These are phyloP conservation scores for Debaryomyces castellii DNA, from an alignment of 805 yeast species.

Conservation along the genomic window DNA sequence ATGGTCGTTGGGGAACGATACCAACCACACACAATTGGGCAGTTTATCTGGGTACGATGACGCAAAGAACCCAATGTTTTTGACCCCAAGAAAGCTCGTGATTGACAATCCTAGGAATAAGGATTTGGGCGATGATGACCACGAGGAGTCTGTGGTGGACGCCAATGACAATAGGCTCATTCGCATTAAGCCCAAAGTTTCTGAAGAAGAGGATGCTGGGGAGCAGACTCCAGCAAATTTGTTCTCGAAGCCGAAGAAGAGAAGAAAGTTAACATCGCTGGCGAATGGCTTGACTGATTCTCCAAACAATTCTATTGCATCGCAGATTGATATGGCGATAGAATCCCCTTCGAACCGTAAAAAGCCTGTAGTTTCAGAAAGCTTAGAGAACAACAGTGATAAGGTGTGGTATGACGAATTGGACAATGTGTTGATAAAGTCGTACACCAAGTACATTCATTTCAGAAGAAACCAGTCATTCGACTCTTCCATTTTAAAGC, in stretches of 20 bases:
- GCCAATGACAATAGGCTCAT: slow-evolving; percentile 6
- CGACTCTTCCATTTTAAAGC: slow-evolving; percentile 23
- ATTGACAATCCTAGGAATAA: slow-evolving; percentile 1
- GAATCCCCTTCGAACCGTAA: slow-evolving; percentile 23
- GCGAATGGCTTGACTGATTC: slow-evolving; percentile 19
- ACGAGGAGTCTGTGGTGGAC: not conserved
- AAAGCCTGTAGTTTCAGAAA: slow-evolving; percentile 2
- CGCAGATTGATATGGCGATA: slow-evolving; percentile 29
- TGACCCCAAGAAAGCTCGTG: slow-evolving; percentile 34
- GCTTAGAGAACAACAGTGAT: slow-evolving; percentile 12
- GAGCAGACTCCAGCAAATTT: not conserved
- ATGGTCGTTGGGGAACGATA: slow-evolving; percentile 30
- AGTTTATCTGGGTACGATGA: slow-evolving; percentile 26
- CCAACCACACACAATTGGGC: slow-evolving; percentile 8
- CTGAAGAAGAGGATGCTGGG: not conserved
- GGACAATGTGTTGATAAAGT: slow-evolving; percentile 34
- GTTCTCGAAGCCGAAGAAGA: slow-evolving; percentile 6
- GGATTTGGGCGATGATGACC: not conserved
- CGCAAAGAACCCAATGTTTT: slow-evolving; percentile 15
- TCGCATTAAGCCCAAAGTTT: slow-evolving; percentile 7
- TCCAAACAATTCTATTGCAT: slow-evolving; percentile 37
- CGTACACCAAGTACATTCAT: slow-evolving; percentile 32
- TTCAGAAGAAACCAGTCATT: slow-evolving; percentile 25
- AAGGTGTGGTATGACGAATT: slow-evolving; percentile 36
- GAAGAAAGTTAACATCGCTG: slow-evolving; percentile 8